Evolutionary conservation across 2,329 filamentous ascomycete genomes (phyloP), one percentile per base, ranked within the genome.

Genomic region (Talaromyces albobiverticillius): DNA sequence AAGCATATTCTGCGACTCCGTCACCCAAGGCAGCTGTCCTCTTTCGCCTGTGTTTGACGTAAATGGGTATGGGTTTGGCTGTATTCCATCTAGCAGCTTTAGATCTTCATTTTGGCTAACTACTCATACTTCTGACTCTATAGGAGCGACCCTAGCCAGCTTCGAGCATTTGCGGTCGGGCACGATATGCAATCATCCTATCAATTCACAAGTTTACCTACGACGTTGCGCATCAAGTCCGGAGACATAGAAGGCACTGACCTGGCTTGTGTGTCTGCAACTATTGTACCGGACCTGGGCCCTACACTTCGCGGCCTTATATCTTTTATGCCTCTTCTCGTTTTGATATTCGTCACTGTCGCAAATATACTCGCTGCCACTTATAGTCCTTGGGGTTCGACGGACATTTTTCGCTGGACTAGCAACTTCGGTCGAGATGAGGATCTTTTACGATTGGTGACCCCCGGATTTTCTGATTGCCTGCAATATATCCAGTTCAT

Each of bases 401-500:
- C 84, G 7, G 89, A 99, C 67, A 80, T 93, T 18, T 97, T 97
- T 69, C 86, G 89, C 61, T 99, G 93, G 91, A 91, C 90, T n/a
- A 95, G 90, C 66, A 99, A 99, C 68, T 97, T 95, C 68, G 94
- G 94, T 32, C 85, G 93, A 62, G 94, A 99, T 63, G 89, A 90
- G 57, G 94, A 99, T 73, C 78, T 96, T 60, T 79, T 99, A 51
- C 86, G 94, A 53, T 79, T 99, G 46, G 90, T 99, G 31, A 99
- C 94, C 0, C 94, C 94, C 4, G 94, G 94, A 1, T 97, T 99
- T 68, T 91, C 90, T 6, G 94, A 99, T 68, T 99, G 94, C 66
- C 79, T 99, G 53, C 92, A 97, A 71, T 97, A 99, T 69, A 89
- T 99, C 16, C 94, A 99, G 67, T 99, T 96, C 63, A 80, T 94